Percentiles rank a stretch among this genome's conserved stretches.
phyloP scores from a whole-genome alignment of 768 basidiomycete species.

The Lactifluus volemus region DNA sequence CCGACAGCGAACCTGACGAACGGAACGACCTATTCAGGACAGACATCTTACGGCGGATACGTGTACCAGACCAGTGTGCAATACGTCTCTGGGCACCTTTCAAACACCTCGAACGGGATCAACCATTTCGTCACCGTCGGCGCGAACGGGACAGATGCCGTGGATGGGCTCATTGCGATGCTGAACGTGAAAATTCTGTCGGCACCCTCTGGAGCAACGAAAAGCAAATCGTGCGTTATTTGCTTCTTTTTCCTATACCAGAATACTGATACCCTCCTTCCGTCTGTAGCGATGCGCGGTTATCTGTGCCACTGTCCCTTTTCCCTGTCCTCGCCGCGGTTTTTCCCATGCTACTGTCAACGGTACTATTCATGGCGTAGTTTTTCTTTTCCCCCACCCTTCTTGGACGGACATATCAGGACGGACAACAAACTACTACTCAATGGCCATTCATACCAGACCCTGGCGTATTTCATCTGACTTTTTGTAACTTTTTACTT shows the following conservation, averaged over 20 bases:
- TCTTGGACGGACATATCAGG: constrained; percentile 1
- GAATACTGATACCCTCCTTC: background rate
- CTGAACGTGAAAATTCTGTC: constrained; percentile 59
- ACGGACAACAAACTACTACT: background rate
- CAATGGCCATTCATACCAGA: background rate
- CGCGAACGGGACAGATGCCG: constrained; percentile 44
- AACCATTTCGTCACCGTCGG: constrained; percentile 57
- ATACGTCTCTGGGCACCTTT: constrained; percentile 64
- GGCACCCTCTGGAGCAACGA: constrained; percentile 22
- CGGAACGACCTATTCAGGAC: constrained; percentile 49
- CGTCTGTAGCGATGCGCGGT: background rate
- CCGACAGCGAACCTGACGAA: constrained; percentile 45
- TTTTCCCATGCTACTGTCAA: background rate
- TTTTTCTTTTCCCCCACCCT: background rate
- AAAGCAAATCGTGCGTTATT: constrained; percentile 18
- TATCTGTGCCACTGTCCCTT: background rate
- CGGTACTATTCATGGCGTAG: constrained; percentile 2
- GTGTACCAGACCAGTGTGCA: constrained; percentile 62
- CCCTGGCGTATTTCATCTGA: background rate
- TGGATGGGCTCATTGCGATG: constrained; percentile 80
- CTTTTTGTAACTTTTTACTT: background rate
- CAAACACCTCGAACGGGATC: constrained; percentile 57
- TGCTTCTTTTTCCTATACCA: background rate
- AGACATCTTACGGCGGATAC: constrained; percentile 54
- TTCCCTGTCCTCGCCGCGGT: background rate